Base-by-base conservation (phyloP, 768 basidiomycete genomes). In the Phaeotremella fagi region DNA sequence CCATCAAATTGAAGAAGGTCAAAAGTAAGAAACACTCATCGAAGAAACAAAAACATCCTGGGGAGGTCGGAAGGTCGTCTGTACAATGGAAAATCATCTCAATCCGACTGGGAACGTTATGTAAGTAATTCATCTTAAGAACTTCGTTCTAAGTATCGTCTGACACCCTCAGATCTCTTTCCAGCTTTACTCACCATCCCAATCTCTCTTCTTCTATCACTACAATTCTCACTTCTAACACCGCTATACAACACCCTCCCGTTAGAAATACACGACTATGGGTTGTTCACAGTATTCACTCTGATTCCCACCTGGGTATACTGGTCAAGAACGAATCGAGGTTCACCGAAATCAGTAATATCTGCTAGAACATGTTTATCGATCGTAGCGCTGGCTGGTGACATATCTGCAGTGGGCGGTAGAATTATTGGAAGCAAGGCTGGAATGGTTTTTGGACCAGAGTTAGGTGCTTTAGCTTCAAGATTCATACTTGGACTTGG, bases 171-270 rank as follows among this genome's bases (percentile, higher is more conserved):
- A 69, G 67, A 69, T 41, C 24, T 60, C 16, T 50, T 62, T 4
- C 59, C 67, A 3, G 55, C 50, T 3, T 20, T 58, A 18, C 42
- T 69, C 3, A 46, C 49, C 16, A 26, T 60, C 5, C 61, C 56
- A 3, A 35, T 62, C 3, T 59, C 68, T 1, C 60, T 66, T 6
- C 25, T 64, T 16, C 57, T 70, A 22, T 45, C 49, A 20, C 46
- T 64, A 6, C 60, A 48, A 31, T 50, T 33, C 3, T n/a, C 52
- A 5, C 56, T 67, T 24, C 55, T 70, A 5, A 58, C 50, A 2
- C 65, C 68, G 4, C 52, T 65, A 1, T 70, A 63, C 57, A 67
- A 67, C 41, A 48, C 63, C 7, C 54, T 63, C 9, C 68, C 65
- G 3, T 59, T 70, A 11, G 52, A 53, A 7, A 59, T 63, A 0